phyloP scores from a whole-genome alignment of 2,329 filamentous ascomycete species.

The Cyphellophora europaea region DNA sequence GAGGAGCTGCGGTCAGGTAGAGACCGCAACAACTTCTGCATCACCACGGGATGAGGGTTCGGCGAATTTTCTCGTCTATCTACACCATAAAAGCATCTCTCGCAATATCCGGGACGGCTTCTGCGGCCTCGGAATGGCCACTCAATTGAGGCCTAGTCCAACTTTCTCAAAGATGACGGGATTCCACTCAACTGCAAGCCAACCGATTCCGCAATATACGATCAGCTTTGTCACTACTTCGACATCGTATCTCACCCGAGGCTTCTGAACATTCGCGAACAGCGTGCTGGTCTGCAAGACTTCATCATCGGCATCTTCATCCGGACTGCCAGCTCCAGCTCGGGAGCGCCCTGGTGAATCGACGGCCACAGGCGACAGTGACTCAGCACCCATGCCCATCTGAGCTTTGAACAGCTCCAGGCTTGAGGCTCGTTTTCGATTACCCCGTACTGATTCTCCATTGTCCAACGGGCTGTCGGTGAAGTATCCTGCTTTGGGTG shows the following conservation, averaged over 20 bases:
- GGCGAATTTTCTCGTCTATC: no score
- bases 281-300: slow-evolving; percentile 61
- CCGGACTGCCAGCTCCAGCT: neutral
- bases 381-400: slow-evolving; percentile 57
- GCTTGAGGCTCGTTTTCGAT: slow-evolving; percentile 21
- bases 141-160: slow-evolving; percentile 14
- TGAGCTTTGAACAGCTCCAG: slow-evolving; percentile 60
- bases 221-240: slow-evolving; percentile 96
- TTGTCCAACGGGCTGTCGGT: slow-evolving; percentile 5
- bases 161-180: slow-evolving; percentile 58
- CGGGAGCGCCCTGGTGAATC: slow-evolving; percentile 2
- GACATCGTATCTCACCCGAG: slow-evolving; percentile 92
- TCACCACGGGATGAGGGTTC: no score
- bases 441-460: neutral
- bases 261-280: slow-evolving; percentile 74
- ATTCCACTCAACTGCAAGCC: slow-evolving; percentile 67
- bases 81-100: no score
- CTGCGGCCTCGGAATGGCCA: no score
- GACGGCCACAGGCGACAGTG: slow-evolving; percentile 4
- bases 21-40: slow-evolving; percentile 81
- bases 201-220: slow-evolving; percentile 88
- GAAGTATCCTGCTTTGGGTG: slow-evolving; percentile 6
- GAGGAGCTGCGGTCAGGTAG: slow-evolving; percentile 65
- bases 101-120: no score
- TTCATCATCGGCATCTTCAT: slow-evolving; percentile 24